phyloP scores from a whole-genome alignment of 345 rosid species.

The Gossypium longicalyx region DNA sequence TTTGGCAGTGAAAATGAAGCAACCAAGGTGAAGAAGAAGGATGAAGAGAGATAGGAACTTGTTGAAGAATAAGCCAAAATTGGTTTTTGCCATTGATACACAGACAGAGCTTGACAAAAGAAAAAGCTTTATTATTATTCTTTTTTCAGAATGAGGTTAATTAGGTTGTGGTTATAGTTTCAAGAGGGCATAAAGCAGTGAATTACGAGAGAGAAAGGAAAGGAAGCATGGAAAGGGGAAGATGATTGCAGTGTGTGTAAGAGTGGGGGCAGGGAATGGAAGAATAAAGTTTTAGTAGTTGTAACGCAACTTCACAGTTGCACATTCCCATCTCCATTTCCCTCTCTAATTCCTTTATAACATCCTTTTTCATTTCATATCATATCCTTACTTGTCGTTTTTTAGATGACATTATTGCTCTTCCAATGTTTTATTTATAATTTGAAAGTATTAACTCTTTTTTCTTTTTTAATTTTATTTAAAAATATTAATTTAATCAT shows the following conservation, averaged over 20 bases:
- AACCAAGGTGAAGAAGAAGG: constrained; percentile 53
- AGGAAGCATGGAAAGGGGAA: constrained; percentile 28
- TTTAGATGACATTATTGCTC: too few species aligned
- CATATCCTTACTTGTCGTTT: background rate
- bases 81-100: constrained; percentile 27
- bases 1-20: constrained; percentile 42
- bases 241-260: constrained; percentile 13
- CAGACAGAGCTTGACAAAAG: background rate
- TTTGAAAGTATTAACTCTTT: too few species aligned
- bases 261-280: constrained; percentile 32
- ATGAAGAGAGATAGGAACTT: constrained; percentile 48
- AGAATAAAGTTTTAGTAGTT: constrained; percentile 53
- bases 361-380: background rate
- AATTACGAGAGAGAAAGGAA: background rate
- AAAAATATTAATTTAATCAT: too few species aligned
- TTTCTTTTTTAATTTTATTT: too few species aligned
- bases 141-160: too few species aligned
- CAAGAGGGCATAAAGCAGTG: constrained; percentile 19
- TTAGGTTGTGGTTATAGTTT: background rate
- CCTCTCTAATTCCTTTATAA: background rate
- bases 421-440: too few species aligned
- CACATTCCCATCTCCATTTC: background rate
- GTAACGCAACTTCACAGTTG: constrained; percentile 14
- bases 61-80: constrained; percentile 40
- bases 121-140: too few species aligned